A percentile compares a stretch with the other conserved stretches of the same genome.
Evolutionary conservation across 352 stramenopile species (phyloP).

Genomic region (Phytophthora lateralis): DNA sequence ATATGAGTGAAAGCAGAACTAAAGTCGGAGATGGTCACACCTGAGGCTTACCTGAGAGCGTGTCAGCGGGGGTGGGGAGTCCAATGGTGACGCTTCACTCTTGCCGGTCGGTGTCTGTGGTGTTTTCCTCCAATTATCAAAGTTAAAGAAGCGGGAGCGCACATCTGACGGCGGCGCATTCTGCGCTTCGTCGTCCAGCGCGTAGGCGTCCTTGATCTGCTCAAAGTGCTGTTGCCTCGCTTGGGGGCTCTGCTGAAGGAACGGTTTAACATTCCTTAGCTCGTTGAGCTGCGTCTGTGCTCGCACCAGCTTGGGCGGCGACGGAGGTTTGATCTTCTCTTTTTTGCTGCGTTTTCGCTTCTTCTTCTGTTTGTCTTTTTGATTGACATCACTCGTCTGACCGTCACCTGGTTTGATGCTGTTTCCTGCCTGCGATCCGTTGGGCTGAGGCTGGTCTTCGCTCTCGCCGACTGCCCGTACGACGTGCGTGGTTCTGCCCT

Average conservation of each 20-base stretch:
- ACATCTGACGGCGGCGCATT: conserved; percentile 25
- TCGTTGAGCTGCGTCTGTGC: conserved; percentile 45
- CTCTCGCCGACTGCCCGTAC: conserved; percentile 9
- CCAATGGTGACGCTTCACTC: neutral
- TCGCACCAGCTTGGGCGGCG: conserved; percentile 14
- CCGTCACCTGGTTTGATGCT: neutral
- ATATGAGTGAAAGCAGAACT: neutral
- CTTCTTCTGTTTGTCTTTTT: conserved; percentile 40
- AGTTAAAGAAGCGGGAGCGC: conserved; percentile 20
- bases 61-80: neutral
- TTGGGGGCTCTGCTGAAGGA: conserved; percentile 19
- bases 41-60: conserved; percentile 17
- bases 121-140: conserved; percentile 30
- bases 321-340: conserved; percentile 28
- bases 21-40: no score
- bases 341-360: conserved; percentile 38
- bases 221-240: conserved; percentile 50
- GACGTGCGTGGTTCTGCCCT: conserved; percentile 3
- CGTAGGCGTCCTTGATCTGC: conserved; percentile 56
- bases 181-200: conserved; percentile 38
- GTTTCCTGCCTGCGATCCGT: neutral
- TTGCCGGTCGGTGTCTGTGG: conserved; percentile 18
- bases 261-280: conserved; percentile 36
- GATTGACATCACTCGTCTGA: conserved; percentile 4
- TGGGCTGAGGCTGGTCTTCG: neutral